These are phyloP conservation scores for Spinacia oleracea DNA, from an alignment of 179 eudicot genomes.

Conservation along the genomic window DNA sequence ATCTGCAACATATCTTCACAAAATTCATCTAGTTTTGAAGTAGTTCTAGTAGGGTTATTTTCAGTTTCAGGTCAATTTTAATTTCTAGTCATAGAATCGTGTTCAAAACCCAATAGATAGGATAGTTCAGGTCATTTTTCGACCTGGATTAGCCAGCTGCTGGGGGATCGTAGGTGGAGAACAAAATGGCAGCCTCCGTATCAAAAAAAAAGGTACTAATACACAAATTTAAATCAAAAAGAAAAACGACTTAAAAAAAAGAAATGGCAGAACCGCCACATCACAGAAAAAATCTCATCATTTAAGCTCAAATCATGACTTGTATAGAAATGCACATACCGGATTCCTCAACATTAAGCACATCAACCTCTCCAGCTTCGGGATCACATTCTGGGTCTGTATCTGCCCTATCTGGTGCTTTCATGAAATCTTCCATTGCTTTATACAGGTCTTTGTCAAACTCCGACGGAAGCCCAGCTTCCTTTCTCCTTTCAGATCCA, in stretches of 20 bases:
- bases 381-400: slow-evolving; percentile 57
- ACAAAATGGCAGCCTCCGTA: background rate
- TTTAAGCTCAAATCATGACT: background rate
- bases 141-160: background rate
- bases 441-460: slow-evolving; percentile 49
- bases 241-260: background rate
- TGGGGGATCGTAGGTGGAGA: background rate
- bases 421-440: slow-evolving; percentile 43
- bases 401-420: slow-evolving; percentile 33
- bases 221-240: background rate
- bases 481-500: slow-evolving; percentile 31
- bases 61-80: background rate
- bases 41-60: background rate
- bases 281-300: background rate
- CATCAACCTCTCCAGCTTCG: slow-evolving; percentile 39
- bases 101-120: background rate
- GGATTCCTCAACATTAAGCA: slow-evolving; percentile 26
- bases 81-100: background rate
- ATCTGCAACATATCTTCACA: background rate
- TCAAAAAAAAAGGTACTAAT: background rate
- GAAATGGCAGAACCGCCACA: background rate
- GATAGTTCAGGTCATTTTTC: background rate
- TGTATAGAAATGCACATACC: slow-evolving; percentile 30
- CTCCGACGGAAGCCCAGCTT: slow-evolving; percentile 40
- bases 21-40: background rate